phyloP scores from a whole-genome alignment of 192 early-diverging fungal genomes.

The Spizellomyces sp. region DNA sequence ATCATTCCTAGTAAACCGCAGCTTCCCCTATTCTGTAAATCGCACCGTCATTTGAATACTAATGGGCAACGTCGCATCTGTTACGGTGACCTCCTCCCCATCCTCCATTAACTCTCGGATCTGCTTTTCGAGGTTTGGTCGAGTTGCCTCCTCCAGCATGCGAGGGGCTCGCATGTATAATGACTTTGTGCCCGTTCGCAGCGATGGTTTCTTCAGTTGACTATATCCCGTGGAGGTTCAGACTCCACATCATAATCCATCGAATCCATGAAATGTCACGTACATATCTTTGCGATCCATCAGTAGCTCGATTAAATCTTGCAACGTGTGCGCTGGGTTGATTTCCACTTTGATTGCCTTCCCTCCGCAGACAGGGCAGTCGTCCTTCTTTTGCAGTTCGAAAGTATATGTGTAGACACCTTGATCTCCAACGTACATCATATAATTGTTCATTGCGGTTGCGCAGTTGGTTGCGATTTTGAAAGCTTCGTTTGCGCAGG shows the following conservation, averaged over 20 bases:
- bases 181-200: slow-evolving; percentile 55
- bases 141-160: slow-evolving; percentile 73
- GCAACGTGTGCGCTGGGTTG: slow-evolving; percentile 58
- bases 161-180: slow-evolving; percentile 90
- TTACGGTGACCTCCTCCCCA: slow-evolving; percentile 77
- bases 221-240: slow-evolving; percentile 35
- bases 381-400: slow-evolving; percentile 74
- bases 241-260: not conserved
- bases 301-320: slow-evolving; percentile 82
- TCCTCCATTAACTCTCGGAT: slow-evolving; percentile 66
- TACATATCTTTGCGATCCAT: slow-evolving; percentile 75
- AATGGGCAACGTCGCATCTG: slow-evolving; percentile 76
- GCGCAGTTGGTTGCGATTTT: slow-evolving; percentile 85
- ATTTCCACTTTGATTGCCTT: slow-evolving; percentile 54
- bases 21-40: not conserved
- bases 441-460: slow-evolving; percentile 86
- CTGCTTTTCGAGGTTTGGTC: slow-evolving; percentile 81
- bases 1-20: not conserved
- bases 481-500: slow-evolving; percentile 93
- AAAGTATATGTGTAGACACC: slow-evolving; percentile 92
- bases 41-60: slow-evolving; percentile 11
- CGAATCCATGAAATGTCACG: slow-evolving; percentile 9
- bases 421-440: slow-evolving; percentile 94
- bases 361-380: slow-evolving; percentile 91
- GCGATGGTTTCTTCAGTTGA: slow-evolving; percentile 85